Conservation (phyloP, 805 yeast species). For the Schizosaccharomyces lindneri region DNA sequence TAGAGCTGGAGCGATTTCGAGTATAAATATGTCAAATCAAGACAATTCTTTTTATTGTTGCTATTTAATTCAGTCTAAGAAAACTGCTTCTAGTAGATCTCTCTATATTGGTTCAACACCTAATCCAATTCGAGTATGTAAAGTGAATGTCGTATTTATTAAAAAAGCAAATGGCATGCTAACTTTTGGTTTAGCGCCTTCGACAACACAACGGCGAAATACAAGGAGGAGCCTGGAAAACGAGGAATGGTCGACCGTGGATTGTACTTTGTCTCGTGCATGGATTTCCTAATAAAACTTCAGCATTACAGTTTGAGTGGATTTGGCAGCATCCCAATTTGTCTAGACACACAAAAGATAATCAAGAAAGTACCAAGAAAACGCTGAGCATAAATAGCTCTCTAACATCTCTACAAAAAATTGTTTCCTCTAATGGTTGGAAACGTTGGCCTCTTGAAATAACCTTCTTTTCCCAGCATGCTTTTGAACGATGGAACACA, state of each 20-base stretch:
- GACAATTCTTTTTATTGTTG: conserved; percentile 32
- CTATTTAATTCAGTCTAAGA: conserved; percentile 37
- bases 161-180: too few species aligned
- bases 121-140: conserved; percentile 28
- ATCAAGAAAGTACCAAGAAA: not conserved
- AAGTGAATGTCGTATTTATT: too few species aligned
- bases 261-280: conserved; percentile 34
- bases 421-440: not conserved
- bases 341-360: not conserved
- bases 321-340: conserved; percentile 6
- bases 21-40: too few species aligned
- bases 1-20: too few species aligned
- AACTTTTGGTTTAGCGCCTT: conserved; percentile 20
- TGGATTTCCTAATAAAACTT: conserved; percentile 44
- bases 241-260: conserved; percentile 50
- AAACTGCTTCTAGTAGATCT: conserved; percentile 22
- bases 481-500: not conserved
- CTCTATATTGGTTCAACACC: conserved; percentile 70
- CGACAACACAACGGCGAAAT: conserved; percentile 60
- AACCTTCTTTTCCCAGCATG: not conserved
- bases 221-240: conserved; percentile 45
- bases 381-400: not conserved
- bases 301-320: conserved; percentile 51
- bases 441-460: not conserved
- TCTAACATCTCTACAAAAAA: not conserved